These are phyloP conservation scores for Colletotrichum cordylinicola DNA, from an alignment of 2,329 filamentous ascomycete species.

Conservation along the genomic window DNA sequence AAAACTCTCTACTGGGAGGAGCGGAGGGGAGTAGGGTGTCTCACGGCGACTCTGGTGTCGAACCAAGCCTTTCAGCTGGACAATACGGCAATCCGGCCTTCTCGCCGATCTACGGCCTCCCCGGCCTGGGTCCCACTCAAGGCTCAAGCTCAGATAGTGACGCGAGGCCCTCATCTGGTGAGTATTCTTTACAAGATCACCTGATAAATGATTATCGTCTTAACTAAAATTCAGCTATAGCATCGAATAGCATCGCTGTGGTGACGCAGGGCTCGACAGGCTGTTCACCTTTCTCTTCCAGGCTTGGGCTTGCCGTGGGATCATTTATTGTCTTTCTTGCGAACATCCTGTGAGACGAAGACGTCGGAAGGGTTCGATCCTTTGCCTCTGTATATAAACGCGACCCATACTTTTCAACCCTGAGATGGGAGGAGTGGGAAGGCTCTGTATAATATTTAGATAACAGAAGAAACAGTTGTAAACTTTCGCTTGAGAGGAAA, in stretches of 20 bases:
- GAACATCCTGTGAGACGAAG: background rate
- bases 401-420: background rate
- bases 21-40: background rate
- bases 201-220: background rate
- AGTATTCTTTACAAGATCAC: background rate
- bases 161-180: background rate
- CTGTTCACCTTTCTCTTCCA: background rate
- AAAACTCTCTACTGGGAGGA: background rate
- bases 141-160: background rate
- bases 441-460: background rate
- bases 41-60: background rate
- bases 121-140: background rate
- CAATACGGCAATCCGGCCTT: background rate
- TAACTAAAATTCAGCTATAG: background rate
- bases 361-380: fast-evolving
- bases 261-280: background rate
- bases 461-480: fast-evolving
- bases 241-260: background rate
- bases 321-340: background rate
- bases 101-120: background rate
- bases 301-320: background rate
- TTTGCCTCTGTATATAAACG: background rate
- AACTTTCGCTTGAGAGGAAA: background rate
- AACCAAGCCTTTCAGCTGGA: background rate
- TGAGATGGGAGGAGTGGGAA: background rate